Conservation (phyloP, 2,329 filamentous ascomycete species). For the Aureobasidium sp. region DNA sequence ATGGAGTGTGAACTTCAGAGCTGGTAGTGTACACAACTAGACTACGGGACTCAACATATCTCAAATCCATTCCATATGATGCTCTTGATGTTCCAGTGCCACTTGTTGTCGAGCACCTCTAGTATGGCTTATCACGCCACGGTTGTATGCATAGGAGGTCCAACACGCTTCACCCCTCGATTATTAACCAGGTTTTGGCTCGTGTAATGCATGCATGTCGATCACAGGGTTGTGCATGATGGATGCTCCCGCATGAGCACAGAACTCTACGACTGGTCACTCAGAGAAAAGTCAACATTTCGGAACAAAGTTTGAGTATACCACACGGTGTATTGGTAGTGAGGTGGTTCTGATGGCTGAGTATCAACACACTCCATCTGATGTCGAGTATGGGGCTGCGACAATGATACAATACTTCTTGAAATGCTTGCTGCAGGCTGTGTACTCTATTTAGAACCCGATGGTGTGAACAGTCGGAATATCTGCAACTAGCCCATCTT, state of each 20-base stretch:
- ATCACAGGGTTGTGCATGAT: neutral
- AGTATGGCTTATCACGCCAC: neutral
- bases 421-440: no score
- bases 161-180: no score
- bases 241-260: neutral
- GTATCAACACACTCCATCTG: neutral
- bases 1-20: neutral
- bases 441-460: no score
- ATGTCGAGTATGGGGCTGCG: neutral
- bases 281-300: neutral
- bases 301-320: neutral
- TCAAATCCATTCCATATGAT: no score
- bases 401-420: no score
- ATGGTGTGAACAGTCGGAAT: neutral
- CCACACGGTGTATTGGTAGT: neutral
- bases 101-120: neutral
- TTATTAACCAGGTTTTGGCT: neutral
- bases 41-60: neutral
- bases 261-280: neutral
- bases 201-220: slow-evolving; percentile 3
- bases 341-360: no score
- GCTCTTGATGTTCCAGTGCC: neutral
- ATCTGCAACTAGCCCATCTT: neutral
- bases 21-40: neutral
- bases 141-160: neutral